Base-by-base conservation (phyloP, 176 grass and related monocot species). In the Hsuehochloa calcarea region DNA sequence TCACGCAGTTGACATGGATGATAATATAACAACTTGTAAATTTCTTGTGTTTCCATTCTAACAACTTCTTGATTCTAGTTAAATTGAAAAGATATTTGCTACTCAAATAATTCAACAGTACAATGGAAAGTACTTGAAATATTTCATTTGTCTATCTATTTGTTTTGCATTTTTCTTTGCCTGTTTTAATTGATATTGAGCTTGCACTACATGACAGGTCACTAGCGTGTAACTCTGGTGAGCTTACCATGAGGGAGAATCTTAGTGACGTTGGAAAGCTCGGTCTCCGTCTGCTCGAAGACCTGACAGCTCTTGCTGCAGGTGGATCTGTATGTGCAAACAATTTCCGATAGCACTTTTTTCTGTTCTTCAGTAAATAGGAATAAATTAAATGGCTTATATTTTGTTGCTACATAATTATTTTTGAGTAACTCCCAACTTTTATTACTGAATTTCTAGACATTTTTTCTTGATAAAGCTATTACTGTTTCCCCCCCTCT, bases 261-360 rank as follows among this genome's bases (percentile, higher is more conserved):
- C 85, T 98, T 50, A 98, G 79, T 70, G 92, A 93, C 41, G 68
- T 88, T 78, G 96, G 93, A 87, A 98, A 93, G 78, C 93, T 98
- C 45, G 96, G 96, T 79, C 93, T 98, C 60, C 93, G 91, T 77
- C 85, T 98, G 47, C 96, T 98, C 12, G 93, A 95, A 93, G 96
- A 98, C 89, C 88, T 98, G 89, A 98, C 96, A 93, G 93, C 93
- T 90, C 93, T 98, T 86, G 96, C 96, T 87, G 93, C 93, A 93
- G 93, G 96, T 98, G 96, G 96, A 95, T 95, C 96, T 92, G 96
- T 98, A 98, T 94, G 96, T 98, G 93, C 72, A 68, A 92, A 87
- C 86, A 79, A 82, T 85, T 89, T 85, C 82, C 68, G 37, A 80
- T 68, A 62, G 27, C 62, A 67, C n/a, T 76, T 88, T 29, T 87